phyloP scores from a whole-genome alignment of 2,329 filamentous ascomycete species.

The Seiridium cupressi region DNA sequence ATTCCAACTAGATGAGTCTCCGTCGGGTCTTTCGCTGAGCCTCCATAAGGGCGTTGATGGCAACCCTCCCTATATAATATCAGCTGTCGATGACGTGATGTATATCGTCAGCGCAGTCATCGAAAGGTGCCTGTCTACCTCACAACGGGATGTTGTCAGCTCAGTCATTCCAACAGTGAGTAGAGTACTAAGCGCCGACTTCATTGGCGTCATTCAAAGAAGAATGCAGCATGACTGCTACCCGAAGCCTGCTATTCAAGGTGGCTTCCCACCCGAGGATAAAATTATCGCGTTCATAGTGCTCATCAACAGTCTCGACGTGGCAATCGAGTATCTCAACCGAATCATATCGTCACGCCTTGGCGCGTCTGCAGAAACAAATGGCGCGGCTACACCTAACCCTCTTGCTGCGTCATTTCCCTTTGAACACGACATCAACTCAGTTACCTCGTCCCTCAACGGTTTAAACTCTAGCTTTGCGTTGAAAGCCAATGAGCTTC shows the following conservation, averaged over 20 bases:
- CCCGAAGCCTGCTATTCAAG: constrained; percentile 74
- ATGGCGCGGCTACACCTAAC: constrained; percentile 35
- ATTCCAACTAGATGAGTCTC: constrained; percentile 92
- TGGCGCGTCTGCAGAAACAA: constrained; percentile 35
- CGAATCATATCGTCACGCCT: constrained; percentile 77
- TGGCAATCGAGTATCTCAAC: constrained; percentile 85
- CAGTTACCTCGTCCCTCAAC: constrained; percentile 67
- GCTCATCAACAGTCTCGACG: constrained; percentile 92
- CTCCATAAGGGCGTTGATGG: constrained; percentile 68
- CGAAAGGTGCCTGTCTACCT: constrained; percentile 81
- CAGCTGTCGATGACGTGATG: constrained; percentile 97
- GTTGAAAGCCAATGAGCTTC: constrained; percentile 75
- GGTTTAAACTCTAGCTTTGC: constrained; percentile 71
- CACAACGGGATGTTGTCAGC: constrained; percentile 74
- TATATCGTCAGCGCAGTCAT: constrained; percentile 95
- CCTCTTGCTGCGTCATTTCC: constrained; percentile 69
- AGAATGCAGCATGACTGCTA: constrained; percentile 98
- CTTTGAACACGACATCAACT: constrained; percentile 70
- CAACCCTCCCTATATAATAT: constrained; percentile 87
- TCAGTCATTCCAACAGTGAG: constrained; percentile 77
- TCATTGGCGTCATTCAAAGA: constrained; percentile 93
- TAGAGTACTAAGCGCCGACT: constrained; percentile 81
- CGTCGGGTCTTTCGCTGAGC: constrained; percentile 74
- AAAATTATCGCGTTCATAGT: constrained; percentile 88
- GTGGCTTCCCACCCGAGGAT: constrained; percentile 81